Conservation (phyloP, 2,329 filamentous ascomycete species). For the Scedosporium boydii region DNA sequence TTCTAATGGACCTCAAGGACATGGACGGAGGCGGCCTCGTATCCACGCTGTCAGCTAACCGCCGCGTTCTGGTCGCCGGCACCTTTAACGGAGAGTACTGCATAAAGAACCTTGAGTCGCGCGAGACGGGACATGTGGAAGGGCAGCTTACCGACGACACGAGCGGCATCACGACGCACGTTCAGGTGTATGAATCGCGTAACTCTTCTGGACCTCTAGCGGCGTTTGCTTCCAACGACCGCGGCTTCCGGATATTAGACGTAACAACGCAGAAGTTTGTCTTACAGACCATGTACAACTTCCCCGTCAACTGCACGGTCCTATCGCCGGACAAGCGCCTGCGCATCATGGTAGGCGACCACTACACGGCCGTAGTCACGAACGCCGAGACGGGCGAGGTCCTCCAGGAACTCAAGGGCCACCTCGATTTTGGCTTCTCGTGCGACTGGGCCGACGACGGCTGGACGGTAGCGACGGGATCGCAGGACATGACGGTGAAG, state of each 20-base stretch:
- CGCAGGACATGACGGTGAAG: constrained; percentile 63
- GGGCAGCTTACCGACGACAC: constrained; percentile 37
- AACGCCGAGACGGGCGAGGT: constrained; percentile 56
- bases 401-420: constrained; percentile 49
- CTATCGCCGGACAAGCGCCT: constrained; percentile 63
- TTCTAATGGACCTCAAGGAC: constrained; percentile 33
- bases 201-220: constrained; percentile 41
- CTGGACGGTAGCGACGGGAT: constrained; percentile 65
- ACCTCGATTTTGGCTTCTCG: constrained; percentile 64
- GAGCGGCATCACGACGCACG: constrained; percentile 56
- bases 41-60: constrained; percentile 41
- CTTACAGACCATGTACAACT: constrained; percentile 40
- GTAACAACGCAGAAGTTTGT: constrained; percentile 49
- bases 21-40: constrained; percentile 27
- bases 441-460: constrained; percentile 75
- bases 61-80: constrained; percentile 49
- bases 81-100: constrained; percentile 48
- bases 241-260: constrained; percentile 48
- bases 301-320: constrained; percentile 63
- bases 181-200: constrained; percentile 47
- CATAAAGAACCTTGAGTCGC: constrained; percentile 34
- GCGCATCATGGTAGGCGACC: constrained; percentile 65
- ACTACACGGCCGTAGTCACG: constrained; percentile 53
- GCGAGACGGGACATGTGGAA: constrained; percentile 24
- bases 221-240: constrained; percentile 55